phyloP scores from a whole-genome alignment of 2,329 filamentous ascomycete species.

The Cladosporium sp. region DNA sequence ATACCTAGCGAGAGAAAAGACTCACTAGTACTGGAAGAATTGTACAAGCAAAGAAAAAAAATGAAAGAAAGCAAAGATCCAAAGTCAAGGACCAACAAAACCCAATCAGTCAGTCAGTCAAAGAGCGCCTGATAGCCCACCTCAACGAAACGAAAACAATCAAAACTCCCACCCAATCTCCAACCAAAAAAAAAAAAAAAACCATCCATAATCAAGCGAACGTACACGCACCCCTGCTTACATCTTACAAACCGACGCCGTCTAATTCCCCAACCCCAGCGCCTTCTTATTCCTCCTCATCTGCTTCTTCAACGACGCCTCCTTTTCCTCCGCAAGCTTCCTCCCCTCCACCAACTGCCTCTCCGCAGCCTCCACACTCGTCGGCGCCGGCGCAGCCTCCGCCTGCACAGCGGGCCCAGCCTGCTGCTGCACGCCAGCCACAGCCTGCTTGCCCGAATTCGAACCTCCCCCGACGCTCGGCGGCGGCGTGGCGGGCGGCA shows the following conservation, averaged over 20 bases:
- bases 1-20: conserved; percentile 6
- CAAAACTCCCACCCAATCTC: neutral
- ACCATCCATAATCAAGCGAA: neutral
- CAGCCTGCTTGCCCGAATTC: conserved; percentile 5
- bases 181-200: neutral
- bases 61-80: no score
- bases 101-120: no score
- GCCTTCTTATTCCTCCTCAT: conserved; percentile 34
- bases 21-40: neutral
- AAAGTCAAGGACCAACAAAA: no score
- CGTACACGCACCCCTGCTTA: neutral
- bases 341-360: conserved; percentile 27
- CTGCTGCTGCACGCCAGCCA: conserved; percentile 12
- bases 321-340: conserved; percentile 31
- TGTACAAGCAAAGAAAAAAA: neutral
- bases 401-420: conserved; percentile 11
- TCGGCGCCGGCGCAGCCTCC: conserved; percentile 10
- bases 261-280: conserved; percentile 19
- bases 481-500: conserved; percentile 31
- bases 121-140: no score
- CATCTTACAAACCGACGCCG: neutral
- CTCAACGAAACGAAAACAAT: neutral
- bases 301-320: conserved; percentile 27
- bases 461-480: conserved; percentile 17
- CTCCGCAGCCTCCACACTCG: conserved; percentile 29